Evolutionary conservation across 2,329 filamentous ascomycete genomes (phyloP).

Genomic region (Ophiosphaerella herpotricha): DNA sequence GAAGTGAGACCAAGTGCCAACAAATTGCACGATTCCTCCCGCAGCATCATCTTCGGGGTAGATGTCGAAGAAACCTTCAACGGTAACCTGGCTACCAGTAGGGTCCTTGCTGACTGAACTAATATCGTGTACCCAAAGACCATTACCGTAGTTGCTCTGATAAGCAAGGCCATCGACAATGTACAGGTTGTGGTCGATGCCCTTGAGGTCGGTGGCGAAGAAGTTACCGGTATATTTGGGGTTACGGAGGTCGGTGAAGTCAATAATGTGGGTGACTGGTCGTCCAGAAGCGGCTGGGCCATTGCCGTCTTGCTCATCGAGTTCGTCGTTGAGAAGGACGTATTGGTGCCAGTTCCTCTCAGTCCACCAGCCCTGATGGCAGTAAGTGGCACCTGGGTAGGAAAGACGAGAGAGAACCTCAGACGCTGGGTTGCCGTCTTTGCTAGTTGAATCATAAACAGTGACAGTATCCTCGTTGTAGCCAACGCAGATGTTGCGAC

Average conservation of each 20-base stretch:
- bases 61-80: conserved; percentile 50
- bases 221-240: conserved; percentile 48
- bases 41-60: conserved; percentile 49
- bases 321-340: conserved; percentile 41
- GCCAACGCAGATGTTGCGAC: conserved; percentile 60
- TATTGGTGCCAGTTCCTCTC: conserved; percentile 41
- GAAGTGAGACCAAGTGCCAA: conserved; percentile 51
- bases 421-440: conserved; percentile 59
- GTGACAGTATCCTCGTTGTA: conserved; percentile 60
- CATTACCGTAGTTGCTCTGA: conserved; percentile 49
- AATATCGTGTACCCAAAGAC: conserved; percentile 48
- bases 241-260: conserved; percentile 38
- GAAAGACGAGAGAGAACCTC: conserved; percentile 60
- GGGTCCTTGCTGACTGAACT: conserved; percentile 45
- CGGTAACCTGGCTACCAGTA: conserved; percentile 44
- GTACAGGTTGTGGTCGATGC: conserved; percentile 54
- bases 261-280: conserved; percentile 42
- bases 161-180: conserved; percentile 48
- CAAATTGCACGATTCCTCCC: conserved; percentile 45
- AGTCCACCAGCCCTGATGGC: conserved; percentile 63
- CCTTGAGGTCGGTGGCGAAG: conserved; percentile 44
- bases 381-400: conserved; percentile 60
- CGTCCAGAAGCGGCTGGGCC: conserved; percentile 38
- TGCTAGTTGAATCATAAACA: conserved; percentile 59
- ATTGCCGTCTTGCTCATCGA: conserved; percentile 34